A percentile compares a stretch with the other conserved stretches of the same genome.
These are phyloP conservation scores for Trichosporon sp. DNA, from an alignment of 1,284 basidiomycete genomes.

Conservation along the genomic window DNA sequence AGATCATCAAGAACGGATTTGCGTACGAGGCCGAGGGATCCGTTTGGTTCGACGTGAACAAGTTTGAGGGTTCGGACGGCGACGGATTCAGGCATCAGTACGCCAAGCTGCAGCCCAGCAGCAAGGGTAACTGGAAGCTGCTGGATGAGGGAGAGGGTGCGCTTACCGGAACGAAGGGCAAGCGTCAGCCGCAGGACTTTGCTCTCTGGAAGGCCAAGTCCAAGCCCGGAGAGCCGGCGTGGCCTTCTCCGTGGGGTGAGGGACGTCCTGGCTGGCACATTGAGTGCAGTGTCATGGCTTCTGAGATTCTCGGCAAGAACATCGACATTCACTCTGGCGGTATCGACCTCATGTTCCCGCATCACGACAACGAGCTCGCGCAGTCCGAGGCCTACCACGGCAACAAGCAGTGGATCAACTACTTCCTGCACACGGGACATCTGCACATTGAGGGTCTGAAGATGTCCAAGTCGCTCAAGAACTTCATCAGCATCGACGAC, in stretches of 20 bases:
- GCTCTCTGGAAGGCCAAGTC: conserved; percentile 92
- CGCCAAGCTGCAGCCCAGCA: conserved; percentile 94
- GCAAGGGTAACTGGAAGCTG: conserved; percentile 83
- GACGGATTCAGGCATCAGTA: conserved; percentile 63
- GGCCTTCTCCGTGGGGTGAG: conserved; percentile 92
- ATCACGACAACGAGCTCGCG: conserved; percentile 98
- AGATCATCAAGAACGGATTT: conserved; percentile 81
- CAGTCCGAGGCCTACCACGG: conserved; percentile 95
- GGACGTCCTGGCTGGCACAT: conserved; percentile 99
- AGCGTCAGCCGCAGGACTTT: conserved; percentile 67
- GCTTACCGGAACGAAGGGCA: conserved; percentile 60
- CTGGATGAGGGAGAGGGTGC: conserved; percentile 93
- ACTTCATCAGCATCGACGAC: conserved; percentile 95
- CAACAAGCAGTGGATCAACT: conserved; percentile 94
- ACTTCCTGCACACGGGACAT: conserved; percentile 98
- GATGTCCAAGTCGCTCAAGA: conserved; percentile 99
- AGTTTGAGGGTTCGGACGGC: conserved; percentile 67
- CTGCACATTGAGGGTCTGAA: conserved; percentile 97
- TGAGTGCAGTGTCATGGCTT: conserved; percentile 99
- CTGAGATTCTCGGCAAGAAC: conserved; percentile 78
- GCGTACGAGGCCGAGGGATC: conserved; percentile 83
- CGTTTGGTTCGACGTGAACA: conserved; percentile 89
- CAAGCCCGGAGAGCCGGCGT: conserved; percentile 95
- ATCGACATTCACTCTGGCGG: conserved; percentile 99
- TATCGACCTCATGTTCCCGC: conserved; percentile 93